Base-by-base conservation (phyloP, 331 rosid species). In the Phaseolus coccineus region DNA sequence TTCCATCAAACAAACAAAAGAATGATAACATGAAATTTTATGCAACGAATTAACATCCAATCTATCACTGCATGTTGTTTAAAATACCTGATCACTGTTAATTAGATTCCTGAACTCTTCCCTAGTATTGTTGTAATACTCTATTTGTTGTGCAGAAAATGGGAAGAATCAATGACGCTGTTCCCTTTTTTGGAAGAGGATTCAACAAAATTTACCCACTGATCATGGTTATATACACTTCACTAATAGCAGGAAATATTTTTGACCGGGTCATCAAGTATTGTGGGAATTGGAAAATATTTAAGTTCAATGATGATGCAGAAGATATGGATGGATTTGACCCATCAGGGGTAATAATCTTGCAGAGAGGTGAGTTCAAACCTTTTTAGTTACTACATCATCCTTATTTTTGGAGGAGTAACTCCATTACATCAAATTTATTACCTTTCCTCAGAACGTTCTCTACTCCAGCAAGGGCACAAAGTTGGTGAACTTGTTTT, bases 91-190 rank as follows among this genome's bases (percentile, higher is more conserved):
- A 42, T 16, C 48, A 42, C 15, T 51, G 15, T 39, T 15, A 40
- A 27, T 2, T 37, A 30, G 15, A 10, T 67, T 77, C 47, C 24
- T 50, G 24, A 30, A 46, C 65, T 67, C 64, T 24, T 53, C 58
- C 10, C 44, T 22, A 72, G 63, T 40, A 74, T 66, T 83, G 56
- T 73, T 72, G 53, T 57, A 71, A 65, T 14, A 61, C 28, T 77
- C 33, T n/a, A 9, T 11, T 15, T 50, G 71, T 27, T 82, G 77
- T 82, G 87, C 96, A 94, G 97, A 90, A 85, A 84, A 94, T 94
- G 98, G 98, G 98, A 55, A 92, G 86, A 68, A 92, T 94, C 71
- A 97, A 94, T 53, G 85, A 85, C 7, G 98, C 98, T 25, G 98
- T 94, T 79, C 98, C 98, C 3, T 91, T 94, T 80, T 94, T 92